phyloP scores from a whole-genome alignment of 495 filamentous ascomycete species.

The Aspergillus bridgeri region DNA sequence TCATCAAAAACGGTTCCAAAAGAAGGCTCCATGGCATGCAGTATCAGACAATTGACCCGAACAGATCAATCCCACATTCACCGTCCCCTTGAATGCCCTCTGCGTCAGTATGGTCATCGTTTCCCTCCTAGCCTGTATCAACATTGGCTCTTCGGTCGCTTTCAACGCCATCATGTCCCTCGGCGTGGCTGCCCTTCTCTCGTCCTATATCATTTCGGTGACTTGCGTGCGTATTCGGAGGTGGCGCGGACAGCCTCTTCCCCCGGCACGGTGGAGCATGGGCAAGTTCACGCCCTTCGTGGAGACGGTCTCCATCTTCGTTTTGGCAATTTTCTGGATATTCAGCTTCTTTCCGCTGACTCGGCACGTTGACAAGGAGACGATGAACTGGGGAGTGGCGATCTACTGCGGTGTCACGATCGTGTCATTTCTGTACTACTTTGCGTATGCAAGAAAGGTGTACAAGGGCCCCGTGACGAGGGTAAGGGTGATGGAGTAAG shows the following conservation, averaged over 20 bases:
- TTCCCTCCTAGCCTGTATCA: slow-evolving; percentile 53
- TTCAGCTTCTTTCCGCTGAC: slow-evolving; percentile 40
- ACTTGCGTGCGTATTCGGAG: slow-evolving; percentile 36
- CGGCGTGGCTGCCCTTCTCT: slow-evolving; percentile 36
- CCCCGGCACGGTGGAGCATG: slow-evolving; percentile 36
- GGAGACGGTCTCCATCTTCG: slow-evolving; percentile 5
- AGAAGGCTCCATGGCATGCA: too few species aligned
- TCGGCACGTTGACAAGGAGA: slow-evolving; percentile 20
- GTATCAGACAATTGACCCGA: too few species aligned
- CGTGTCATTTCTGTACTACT: slow-evolving; percentile 26
- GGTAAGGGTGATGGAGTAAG: neutral
- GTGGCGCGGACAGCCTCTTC: slow-evolving; percentile 32
- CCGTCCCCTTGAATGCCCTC: slow-evolving; percentile 50
- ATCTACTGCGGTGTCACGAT: slow-evolving; percentile 34
- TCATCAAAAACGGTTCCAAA: too few species aligned
- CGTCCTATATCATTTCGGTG: slow-evolving; percentile 43
- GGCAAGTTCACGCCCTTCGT: slow-evolving; percentile 21
- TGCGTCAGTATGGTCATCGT: slow-evolving; percentile 42
- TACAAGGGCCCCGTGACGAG: neutral
- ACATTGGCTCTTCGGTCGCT: slow-evolving; percentile 53
- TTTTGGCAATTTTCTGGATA: slow-evolving; percentile 27
- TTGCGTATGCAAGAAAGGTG: neutral
- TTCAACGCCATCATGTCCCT: slow-evolving; percentile 54
- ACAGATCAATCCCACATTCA: slow-evolving; percentile 27
- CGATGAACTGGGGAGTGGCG: slow-evolving; percentile 43